A percentile compares a stretch with the other conserved stretches of the same genome.
Evolutionary conservation across 2,329 filamentous ascomycete species (phyloP).

Genomic region (Sporothrix euskadiensis): DNA sequence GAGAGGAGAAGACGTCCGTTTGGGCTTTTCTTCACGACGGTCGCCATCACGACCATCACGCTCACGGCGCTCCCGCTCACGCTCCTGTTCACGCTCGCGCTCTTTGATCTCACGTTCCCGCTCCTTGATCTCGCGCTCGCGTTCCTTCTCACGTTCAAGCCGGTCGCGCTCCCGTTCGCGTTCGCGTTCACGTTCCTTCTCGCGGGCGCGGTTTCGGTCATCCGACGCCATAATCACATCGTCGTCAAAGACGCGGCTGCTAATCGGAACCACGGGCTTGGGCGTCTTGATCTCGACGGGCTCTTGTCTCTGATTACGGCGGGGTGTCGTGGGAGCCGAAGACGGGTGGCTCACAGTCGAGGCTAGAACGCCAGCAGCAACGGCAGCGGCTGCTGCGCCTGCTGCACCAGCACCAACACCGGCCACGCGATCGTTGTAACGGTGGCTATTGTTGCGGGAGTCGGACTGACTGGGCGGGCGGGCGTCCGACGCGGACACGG

Average conservation of each 20-base stretch:
- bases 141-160: slow-evolving; percentile 34
- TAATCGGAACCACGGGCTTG: slow-evolving; percentile 73
- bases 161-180: slow-evolving; percentile 36
- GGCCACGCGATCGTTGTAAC: neutral
- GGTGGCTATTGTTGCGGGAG: slow-evolving; percentile 25
- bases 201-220: slow-evolving; percentile 33
- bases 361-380: neutral
- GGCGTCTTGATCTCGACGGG: slow-evolving; percentile 79
- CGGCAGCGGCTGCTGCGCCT: neutral
- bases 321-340: neutral
- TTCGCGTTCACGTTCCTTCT: slow-evolving; percentile 34
- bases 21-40: neutral
- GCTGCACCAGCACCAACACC: slow-evolving; percentile 1
- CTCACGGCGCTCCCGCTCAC: slow-evolving; percentile 31
- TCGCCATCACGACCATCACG: slow-evolving; percentile 24
- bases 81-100: slow-evolving; percentile 33
- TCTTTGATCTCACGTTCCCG: slow-evolving; percentile 36
- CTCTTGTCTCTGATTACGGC: slow-evolving; percentile 44
- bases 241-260: slow-evolving; percentile 65
- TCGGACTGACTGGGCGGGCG: slow-evolving; percentile 32
- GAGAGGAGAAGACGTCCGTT: slow-evolving; percentile 1
- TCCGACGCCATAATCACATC: slow-evolving; percentile 35
- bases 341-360: neutral
- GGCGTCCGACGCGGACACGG: neutral
- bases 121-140: slow-evolving; percentile 33